Conservation (phyloP, 305 asterid species). For the Fraxinus velutina region DNA sequence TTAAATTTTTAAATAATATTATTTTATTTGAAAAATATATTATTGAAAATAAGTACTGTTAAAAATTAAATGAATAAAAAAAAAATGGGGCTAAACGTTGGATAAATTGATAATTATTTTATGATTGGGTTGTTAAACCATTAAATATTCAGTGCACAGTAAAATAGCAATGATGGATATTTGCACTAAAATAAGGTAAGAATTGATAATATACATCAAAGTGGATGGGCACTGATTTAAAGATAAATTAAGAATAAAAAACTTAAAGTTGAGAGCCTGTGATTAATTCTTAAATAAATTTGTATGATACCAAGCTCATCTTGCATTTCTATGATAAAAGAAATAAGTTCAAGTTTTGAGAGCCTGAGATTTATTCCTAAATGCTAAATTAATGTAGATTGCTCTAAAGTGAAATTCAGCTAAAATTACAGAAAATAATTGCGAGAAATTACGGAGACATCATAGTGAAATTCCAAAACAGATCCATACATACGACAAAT, state of each 20-base stretch:
- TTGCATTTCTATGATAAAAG: no score
- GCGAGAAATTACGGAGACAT: background rate
- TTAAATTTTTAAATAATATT: no score
- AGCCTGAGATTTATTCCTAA: background rate
- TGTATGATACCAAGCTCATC: background rate
- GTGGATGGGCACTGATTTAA: background rate
- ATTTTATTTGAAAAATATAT: no score
- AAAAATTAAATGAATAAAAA: no score
- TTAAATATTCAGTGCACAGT: background rate
- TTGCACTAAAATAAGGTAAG: background rate
- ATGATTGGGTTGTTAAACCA: background rate
- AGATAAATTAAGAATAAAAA: no score
- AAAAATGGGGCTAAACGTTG: no score
- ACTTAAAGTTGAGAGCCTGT: background rate
- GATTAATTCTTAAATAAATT: no score
- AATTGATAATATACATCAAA: background rate
- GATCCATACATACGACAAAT: slow-evolving; percentile 1
- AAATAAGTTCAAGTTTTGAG: no score
- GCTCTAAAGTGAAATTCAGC: background rate
- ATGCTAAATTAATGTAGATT: background rate
- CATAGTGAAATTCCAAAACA: background rate
- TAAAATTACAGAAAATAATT: background rate
- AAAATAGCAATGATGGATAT: background rate
- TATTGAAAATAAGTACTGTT: no score
- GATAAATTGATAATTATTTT: background rate